These are phyloP conservation scores for Kluyveromyces dobzhanskii DNA, from an alignment of 805 yeast genomes.

Conservation along the genomic window DNA sequence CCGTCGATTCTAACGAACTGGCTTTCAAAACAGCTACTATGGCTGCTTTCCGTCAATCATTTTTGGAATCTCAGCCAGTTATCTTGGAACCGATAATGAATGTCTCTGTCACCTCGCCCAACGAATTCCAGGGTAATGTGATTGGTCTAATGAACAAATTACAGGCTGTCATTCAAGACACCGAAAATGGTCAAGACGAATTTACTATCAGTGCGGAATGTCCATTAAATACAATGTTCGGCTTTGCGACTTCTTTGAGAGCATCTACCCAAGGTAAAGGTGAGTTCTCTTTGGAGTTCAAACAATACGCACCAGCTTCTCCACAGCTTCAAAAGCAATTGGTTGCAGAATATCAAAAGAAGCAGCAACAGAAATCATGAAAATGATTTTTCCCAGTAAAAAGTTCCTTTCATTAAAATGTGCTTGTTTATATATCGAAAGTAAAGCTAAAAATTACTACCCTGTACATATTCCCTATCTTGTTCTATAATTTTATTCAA, in stretches of 20 bases:
- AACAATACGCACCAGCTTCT: slow-evolving; percentile 83
- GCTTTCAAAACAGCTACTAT: slow-evolving; percentile 90
- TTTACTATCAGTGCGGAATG: slow-evolving; percentile 91
- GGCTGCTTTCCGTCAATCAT: slow-evolving; percentile 88
- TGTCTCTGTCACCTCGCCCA: slow-evolving; percentile 88
- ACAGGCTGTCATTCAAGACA: slow-evolving; percentile 86
- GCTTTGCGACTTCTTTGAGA: slow-evolving; percentile 89
- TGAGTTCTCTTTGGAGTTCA: slow-evolving; percentile 91
- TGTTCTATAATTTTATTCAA: no score
- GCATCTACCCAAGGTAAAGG: slow-evolving; percentile 99
- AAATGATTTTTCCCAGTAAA: not conserved
- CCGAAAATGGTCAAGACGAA: slow-evolving; percentile 91
- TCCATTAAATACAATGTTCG: slow-evolving; percentile 93
- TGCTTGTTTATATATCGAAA: no score
- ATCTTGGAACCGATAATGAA: slow-evolving; percentile 95
- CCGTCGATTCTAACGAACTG: slow-evolving; percentile 93
- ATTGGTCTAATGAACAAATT: slow-evolving; percentile 88
- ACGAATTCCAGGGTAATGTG: slow-evolving; percentile 90
- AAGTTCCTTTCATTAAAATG: not conserved
- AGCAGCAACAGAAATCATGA: slow-evolving; percentile 21
- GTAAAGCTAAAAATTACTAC: not conserved
- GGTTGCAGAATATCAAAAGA: slow-evolving; percentile 73
- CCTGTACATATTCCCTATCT: not conserved
- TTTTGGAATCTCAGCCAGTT: slow-evolving; percentile 74
- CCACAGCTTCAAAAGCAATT: slow-evolving; percentile 86